Evolutionary conservation across 345 rosid genomes (phyloP).

Genomic region (Populus pruinosa): DNA sequence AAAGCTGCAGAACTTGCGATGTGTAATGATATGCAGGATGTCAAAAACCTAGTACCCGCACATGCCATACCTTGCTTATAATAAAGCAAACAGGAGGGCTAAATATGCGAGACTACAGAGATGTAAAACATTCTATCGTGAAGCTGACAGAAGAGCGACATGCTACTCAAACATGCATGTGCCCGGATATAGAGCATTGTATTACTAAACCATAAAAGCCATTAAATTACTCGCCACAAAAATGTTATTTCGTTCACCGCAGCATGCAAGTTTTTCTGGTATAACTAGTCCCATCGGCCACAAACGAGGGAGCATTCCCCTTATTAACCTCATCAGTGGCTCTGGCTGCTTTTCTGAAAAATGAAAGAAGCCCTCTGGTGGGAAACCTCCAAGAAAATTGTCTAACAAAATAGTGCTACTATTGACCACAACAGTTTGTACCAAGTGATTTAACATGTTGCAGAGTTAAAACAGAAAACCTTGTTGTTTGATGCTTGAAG

Average conservation of each 20-base stretch:
- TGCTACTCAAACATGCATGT: not conserved
- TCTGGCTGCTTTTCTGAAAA: not conserved
- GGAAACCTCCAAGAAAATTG: conserved; percentile 10
- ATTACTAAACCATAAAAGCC: not conserved
- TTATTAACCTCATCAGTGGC: conserved; percentile 13
- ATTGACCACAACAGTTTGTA: not conserved
- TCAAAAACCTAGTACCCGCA: not conserved
- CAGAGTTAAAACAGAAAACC: not conserved
- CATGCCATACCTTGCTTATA: not conserved
- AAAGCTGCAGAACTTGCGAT: not conserved
- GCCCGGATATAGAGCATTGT: not conserved
- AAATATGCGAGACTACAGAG: not conserved
- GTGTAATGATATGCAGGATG: not conserved
- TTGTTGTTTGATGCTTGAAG: no score
- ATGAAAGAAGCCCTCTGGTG: not conserved
- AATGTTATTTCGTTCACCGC: not conserved
- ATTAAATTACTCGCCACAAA: not conserved
- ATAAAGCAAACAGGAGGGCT: not conserved
- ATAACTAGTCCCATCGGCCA: not conserved
- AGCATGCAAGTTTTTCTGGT: not conserved
- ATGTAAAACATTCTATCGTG: not conserved
- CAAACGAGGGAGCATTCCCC: conserved; percentile 16
- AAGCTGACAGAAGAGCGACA: not conserved
- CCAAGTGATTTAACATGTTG: not conserved
- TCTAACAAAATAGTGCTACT: not conserved